These are phyloP conservation scores for Porogramme epimiltina DNA, from an alignment of 1,284 basidiomycete genomes.

Conservation along the genomic window DNA sequence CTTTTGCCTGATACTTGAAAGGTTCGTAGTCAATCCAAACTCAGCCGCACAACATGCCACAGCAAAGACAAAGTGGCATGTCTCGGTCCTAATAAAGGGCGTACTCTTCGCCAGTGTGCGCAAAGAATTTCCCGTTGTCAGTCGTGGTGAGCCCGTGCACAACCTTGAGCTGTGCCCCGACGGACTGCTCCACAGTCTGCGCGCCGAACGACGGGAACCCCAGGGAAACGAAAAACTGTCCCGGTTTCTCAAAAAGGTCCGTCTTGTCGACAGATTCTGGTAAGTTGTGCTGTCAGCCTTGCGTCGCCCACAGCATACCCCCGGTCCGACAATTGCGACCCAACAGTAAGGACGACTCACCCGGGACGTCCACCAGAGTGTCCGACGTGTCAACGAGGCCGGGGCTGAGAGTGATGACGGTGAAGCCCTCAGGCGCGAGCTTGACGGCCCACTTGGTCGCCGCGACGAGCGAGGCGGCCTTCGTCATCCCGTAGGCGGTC, in stretches of 20 bases:
- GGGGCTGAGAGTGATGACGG: constrained; percentile 38
- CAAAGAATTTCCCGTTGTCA: constrained; percentile 36
- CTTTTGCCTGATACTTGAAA: too few relatives aligned
- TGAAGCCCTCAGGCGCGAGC: constrained; percentile 38
- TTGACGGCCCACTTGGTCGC: constrained; percentile 41
- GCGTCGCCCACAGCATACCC: too few relatives aligned
- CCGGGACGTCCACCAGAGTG: constrained; percentile 15
- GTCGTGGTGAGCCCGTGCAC: constrained; percentile 28
- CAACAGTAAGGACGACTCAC: too few relatives aligned
- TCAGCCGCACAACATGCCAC: too few relatives aligned
- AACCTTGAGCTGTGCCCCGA: constrained; percentile 31
- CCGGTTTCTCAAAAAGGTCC: too few relatives aligned
- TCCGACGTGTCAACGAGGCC: constrained; percentile 36
- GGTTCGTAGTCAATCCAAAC: too few relatives aligned
- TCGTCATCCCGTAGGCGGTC: constrained; percentile 38
- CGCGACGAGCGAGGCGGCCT: constrained; percentile 42
- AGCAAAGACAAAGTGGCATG: too few relatives aligned
- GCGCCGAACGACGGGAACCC: not conserved
- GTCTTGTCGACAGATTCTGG: too few relatives aligned
- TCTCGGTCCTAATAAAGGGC: too few relatives aligned
- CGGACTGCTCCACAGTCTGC: constrained; percentile 35
- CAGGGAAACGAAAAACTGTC: not conserved
- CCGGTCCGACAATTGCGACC: too few relatives aligned
- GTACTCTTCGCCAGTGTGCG: constrained; percentile 20
- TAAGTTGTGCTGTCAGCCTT: too few relatives aligned